Base-by-base conservation (phyloP, 768 basidiomycete species). In the Suillus occidentalis region DNA sequence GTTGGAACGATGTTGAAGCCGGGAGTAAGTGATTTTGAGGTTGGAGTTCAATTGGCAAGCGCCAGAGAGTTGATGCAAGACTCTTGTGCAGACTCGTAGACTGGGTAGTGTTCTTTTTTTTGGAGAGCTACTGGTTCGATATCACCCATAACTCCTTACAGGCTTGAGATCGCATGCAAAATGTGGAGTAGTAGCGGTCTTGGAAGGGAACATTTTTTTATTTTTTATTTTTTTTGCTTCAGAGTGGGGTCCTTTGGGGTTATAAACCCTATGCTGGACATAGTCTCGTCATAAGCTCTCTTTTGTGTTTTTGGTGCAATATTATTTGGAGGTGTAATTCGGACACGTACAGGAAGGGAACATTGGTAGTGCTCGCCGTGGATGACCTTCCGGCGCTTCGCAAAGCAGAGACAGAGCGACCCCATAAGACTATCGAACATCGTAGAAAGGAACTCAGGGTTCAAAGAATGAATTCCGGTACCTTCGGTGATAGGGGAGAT, bases 11-110 rank as follows among this genome's bases (percentile, higher is more conserved):
- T 16, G 40, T 7, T 42, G 40, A 42, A 42, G 6, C 77, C 7
- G 73, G 69, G 22, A 80, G 68, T 66, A 78, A 81, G 25, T 76
- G 39, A 86, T 81, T 81, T 71, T 84, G 81, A 36, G 79, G 76
- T 39, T 78, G 76, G 4, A 85, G 68, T 69, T 86, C 85, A 2
- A 78, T 56, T 9, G 84, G 84, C 12, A 86, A 73, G 18, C 70
- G 66, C 56, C 75, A 71, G 64, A 85, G 81, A 50, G 68, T 65
- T 16, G 72, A 72, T 28, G 71, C 42, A 2, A 74, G 66, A 3
- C 70, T 67, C 14, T 43, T 66, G 55, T 77, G 73, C 43, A n/a
- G 10, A 45, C 20, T n/a, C 43, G 9, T 45, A 3, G 9, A 45
- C 43, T n/a, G 43, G 20, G 8, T 4, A 37, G 61, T 45, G 22